These are phyloP conservation scores for Fusarium sp. DNA, from an alignment of 2,329 filamentous ascomycete genomes.

Conservation along the genomic window DNA sequence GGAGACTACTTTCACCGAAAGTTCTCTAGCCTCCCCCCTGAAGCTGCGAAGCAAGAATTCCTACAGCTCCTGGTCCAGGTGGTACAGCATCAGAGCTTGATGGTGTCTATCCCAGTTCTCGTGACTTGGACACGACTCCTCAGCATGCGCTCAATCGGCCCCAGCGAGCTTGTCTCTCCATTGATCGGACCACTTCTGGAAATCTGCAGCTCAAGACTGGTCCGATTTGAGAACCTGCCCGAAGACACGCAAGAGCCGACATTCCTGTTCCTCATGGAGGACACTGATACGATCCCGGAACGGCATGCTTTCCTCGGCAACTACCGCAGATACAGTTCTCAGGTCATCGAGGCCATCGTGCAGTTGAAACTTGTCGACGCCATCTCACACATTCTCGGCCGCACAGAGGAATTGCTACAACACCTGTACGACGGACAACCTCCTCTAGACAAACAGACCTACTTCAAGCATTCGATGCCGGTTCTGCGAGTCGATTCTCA, in stretches of 20 bases:
- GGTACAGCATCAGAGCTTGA: constrained; percentile 85
- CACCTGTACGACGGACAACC: constrained; percentile 80
- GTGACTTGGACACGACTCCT: constrained; percentile 91
- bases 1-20: constrained; percentile 87
- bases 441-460: constrained; percentile 72
- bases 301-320: constrained; percentile 96
- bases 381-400: constrained; percentile 85
- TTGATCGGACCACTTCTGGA: constrained; percentile 83
- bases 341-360: constrained; percentile 89
- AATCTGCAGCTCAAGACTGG: constrained; percentile 83
- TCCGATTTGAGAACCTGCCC: constrained; percentile 89
- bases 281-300: constrained; percentile 95
- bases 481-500: constrained; percentile 87
- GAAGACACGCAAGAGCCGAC: constrained; percentile 85
- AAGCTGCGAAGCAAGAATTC: constrained; percentile 78
- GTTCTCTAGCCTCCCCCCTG: constrained; percentile 72
- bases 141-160: constrained; percentile 75
- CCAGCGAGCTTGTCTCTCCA: constrained; percentile 69
- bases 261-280: constrained; percentile 86
- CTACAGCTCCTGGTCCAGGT: constrained; percentile 84
- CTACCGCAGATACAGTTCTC: constrained; percentile 89
- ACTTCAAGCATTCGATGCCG: constrained; percentile 77
- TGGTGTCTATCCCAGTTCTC: constrained; percentile 92
- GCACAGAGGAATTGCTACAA: constrained; percentile 79
- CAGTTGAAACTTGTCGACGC: constrained; percentile 86